Conservation (phyloP, 192 early-diverging fungal genomes). For the Jimgerdemannia lactiflua region DNA sequence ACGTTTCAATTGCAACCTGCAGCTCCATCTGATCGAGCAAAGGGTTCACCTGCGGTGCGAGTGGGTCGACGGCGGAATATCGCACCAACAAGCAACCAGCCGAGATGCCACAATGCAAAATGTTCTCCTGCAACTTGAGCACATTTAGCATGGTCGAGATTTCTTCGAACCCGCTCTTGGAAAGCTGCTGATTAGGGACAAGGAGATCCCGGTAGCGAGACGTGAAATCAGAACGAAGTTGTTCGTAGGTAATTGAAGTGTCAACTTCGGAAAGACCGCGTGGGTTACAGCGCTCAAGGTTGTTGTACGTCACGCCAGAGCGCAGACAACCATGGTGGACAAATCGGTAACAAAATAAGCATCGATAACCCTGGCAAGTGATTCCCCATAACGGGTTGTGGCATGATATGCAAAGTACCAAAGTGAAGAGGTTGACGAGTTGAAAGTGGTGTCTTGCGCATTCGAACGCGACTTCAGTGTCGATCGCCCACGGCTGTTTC, state of each 20-base stretch:
- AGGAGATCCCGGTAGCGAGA: slow-evolving; percentile 25
- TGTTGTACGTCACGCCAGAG: neutral
- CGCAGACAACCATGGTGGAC: slow-evolving; percentile 23
- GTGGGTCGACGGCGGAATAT: slow-evolving; percentile 10
- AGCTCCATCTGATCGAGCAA: slow-evolving; percentile 1
- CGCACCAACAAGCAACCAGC: slow-evolving; percentile 33
- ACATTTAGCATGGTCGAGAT: slow-evolving; percentile 25
- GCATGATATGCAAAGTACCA: slow-evolving; percentile 48
- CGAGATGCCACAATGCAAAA: slow-evolving; percentile 28
- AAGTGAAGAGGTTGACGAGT: slow-evolving; percentile 50
- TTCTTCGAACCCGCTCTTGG: slow-evolving; percentile 29
- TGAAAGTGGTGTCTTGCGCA: slow-evolving; percentile 45
- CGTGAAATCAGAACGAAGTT: slow-evolving; percentile 30
- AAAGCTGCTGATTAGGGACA: slow-evolving; percentile 15
- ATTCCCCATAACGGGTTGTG: slow-evolving; percentile 53
- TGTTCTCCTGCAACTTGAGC: slow-evolving; percentile 32
- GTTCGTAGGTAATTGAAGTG: slow-evolving; percentile 29
- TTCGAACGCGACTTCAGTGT: slow-evolving; percentile 6
- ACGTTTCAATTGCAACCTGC: slow-evolving; percentile 18
- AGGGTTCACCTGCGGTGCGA: slow-evolving; percentile 3
- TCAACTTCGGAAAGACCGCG: slow-evolving; percentile 22
- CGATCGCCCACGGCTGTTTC: neutral
- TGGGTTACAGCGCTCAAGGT: neutral
- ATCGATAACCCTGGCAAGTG: slow-evolving; percentile 52
- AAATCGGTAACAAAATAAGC: slow-evolving; percentile 45